Conservation (phyloP, 169 alveolate genomes). For the Miamiensis avidus region DNA sequence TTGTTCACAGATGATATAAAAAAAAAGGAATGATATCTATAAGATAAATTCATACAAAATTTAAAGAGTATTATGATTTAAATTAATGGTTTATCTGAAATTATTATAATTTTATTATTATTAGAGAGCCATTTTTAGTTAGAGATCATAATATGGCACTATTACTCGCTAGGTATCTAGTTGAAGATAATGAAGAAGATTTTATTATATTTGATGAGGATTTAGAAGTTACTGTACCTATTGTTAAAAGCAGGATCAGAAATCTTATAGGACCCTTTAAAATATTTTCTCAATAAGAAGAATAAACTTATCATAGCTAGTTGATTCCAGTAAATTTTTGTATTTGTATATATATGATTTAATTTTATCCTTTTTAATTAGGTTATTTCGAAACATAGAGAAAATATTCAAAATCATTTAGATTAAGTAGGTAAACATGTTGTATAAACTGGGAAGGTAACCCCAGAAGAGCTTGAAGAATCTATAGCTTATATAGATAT, state of each 20-base stretch:
- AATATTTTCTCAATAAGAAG: not conserved
- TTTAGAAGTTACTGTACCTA: constrained; percentile 13
- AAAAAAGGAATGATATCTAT: constrained; percentile 9
- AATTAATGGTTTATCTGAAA: too few relatives aligned
- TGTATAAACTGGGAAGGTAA: not conserved
- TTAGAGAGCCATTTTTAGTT: constrained; percentile 29
- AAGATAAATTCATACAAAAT: constrained; percentile 10
- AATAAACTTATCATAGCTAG: not conserved
- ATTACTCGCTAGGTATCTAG: constrained; percentile 21
- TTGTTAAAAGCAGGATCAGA: constrained; percentile 21
- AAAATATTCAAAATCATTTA: too few relatives aligned
- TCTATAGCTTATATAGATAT: not conserved
- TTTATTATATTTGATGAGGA: constrained; percentile 26
- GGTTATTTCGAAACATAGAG: not conserved
- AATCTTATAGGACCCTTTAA: constrained; percentile 12
- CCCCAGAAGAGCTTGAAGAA: not conserved
- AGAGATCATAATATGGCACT: constrained; percentile 21
- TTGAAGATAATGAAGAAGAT: constrained; percentile 28
- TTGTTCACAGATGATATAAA: not conserved
- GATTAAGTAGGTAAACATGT: not conserved
- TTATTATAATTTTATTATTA: too few relatives aligned
- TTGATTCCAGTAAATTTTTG: not conserved
- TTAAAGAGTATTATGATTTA: too few relatives aligned
- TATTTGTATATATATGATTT: too few relatives aligned
- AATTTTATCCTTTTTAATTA: too few relatives aligned